These are phyloP conservation scores for Syzygium grande DNA, from an alignment of 345 rosid species.

Conservation along the genomic window DNA sequence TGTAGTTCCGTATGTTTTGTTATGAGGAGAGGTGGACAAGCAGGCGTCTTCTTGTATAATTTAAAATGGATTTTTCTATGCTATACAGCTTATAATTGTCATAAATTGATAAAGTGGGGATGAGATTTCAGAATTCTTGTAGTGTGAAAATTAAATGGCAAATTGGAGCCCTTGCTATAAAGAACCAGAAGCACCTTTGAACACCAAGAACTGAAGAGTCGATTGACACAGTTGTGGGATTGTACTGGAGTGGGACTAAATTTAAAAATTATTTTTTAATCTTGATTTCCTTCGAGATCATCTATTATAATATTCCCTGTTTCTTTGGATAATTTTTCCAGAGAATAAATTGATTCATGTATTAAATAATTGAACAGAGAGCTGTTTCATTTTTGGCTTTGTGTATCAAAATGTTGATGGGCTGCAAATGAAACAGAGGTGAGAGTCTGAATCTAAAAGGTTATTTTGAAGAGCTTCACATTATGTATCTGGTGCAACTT, in stretches of 20 bases:
- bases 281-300: not conserved
- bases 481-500: not conserved
- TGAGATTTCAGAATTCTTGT: not conserved
- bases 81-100: not conserved
- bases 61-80: not conserved
- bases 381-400: not conserved
- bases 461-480: not conserved
- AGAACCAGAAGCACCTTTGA: not conserved
- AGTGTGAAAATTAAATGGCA: not conserved
- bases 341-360: not conserved
- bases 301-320: not conserved
- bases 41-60: not conserved
- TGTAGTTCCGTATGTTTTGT: not conserved
- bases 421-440: not conserved
- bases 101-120: not conserved
- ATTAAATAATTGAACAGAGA: not conserved
- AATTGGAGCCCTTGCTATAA: not conserved
- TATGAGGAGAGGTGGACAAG: not conserved
- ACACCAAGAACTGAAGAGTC: not conserved
- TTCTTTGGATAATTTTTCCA: not conserved
- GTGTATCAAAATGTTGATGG: not conserved
- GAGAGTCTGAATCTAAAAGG: not conserved
- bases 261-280: not conserved
- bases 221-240: not conserved
- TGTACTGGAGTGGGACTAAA: not conserved